A percentile compares a stretch with the other conserved stretches of the same genome.
These are phyloP conservation scores for Trichomonas tenax DNA, from an alignment of 208 protist genomes.

Conservation along the genomic window DNA sequence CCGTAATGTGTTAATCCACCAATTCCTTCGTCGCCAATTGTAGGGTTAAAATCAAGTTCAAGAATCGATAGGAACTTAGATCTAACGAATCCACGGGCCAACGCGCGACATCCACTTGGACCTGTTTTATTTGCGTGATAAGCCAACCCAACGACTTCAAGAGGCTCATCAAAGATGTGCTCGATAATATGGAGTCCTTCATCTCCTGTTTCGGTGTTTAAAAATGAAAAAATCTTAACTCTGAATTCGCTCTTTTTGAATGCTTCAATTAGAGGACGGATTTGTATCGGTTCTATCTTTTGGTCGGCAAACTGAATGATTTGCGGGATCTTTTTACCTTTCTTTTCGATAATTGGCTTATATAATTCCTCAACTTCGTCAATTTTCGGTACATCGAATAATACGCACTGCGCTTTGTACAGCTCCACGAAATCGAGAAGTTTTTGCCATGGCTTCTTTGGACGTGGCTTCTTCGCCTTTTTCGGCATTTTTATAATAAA, in stretches of 20 bases:
- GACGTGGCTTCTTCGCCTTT: background rate
- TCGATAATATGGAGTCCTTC: background rate
- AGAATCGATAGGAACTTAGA: background rate
- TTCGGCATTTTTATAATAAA: background rate
- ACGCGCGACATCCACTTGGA: background rate
- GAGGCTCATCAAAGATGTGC: background rate
- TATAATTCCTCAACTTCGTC: background rate
- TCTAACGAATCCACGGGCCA: background rate
- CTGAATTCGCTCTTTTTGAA: background rate
- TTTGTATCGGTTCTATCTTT: background rate
- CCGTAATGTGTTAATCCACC: background rate
- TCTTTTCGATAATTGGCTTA: background rate
- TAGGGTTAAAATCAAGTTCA: background rate
- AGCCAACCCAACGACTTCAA: constrained; percentile 13
- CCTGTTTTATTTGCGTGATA: background rate
- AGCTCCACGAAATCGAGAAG: background rate
- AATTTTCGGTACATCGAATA: background rate
- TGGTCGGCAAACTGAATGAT: background rate
- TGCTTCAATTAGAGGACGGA: background rate
- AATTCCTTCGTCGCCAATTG: background rate
- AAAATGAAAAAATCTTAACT: background rate
- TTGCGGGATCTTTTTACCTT: background rate
- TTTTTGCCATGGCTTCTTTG: background rate
- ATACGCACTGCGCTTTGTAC: background rate
- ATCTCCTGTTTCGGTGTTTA: background rate